Evolutionary conservation across 1,284 basidiomycete genomes (phyloP).

Genomic region (Heterobasidion irregulare): DNA sequence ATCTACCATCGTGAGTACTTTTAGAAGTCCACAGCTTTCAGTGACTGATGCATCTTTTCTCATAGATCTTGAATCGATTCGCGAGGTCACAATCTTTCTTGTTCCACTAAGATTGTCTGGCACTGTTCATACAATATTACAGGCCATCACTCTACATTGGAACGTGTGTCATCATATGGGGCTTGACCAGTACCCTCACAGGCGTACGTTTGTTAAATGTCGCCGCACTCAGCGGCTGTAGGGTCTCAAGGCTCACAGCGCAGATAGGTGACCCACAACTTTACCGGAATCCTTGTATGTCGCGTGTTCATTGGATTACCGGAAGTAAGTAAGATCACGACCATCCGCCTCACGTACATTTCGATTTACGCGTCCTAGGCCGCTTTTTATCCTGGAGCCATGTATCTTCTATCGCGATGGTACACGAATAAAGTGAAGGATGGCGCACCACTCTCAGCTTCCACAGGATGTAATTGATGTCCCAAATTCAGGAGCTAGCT

Average conservation of each 20-base stretch:
- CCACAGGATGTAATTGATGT: background rate
- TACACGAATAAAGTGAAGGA: slow-evolving; percentile 48
- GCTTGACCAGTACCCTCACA: slow-evolving; percentile 51
- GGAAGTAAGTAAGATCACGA: slow-evolving; percentile 27
- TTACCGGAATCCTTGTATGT: slow-evolving; percentile 47
- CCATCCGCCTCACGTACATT: background rate
- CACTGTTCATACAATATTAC: background rate
- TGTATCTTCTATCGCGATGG: slow-evolving; percentile 56
- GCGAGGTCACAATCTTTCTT: slow-evolving; percentile 26
- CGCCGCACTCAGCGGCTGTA: background rate
- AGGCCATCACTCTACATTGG: slow-evolving; percentile 62
- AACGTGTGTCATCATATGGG: slow-evolving; percentile 52
- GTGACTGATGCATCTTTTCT: background rate
- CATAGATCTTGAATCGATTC: slow-evolving; percentile 44
- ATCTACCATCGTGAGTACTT: slow-evolving; percentile 47
- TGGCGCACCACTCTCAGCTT: background rate
- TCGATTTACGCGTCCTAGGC: slow-evolving; percentile 23
- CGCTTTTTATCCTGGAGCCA: slow-evolving; percentile 56
- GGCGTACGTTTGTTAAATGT: slow-evolving; percentile 28
- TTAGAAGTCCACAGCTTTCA: background rate
- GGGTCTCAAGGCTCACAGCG: background rate
- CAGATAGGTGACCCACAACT: slow-evolving; percentile 14
- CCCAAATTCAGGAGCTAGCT: slow-evolving; percentile 42
- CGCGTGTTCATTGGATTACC: slow-evolving; percentile 57
- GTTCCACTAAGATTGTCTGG: background rate